Conservation (phyloP, 2,329 filamentous ascomycete genomes). For the Penicillium sclerotiorum region DNA sequence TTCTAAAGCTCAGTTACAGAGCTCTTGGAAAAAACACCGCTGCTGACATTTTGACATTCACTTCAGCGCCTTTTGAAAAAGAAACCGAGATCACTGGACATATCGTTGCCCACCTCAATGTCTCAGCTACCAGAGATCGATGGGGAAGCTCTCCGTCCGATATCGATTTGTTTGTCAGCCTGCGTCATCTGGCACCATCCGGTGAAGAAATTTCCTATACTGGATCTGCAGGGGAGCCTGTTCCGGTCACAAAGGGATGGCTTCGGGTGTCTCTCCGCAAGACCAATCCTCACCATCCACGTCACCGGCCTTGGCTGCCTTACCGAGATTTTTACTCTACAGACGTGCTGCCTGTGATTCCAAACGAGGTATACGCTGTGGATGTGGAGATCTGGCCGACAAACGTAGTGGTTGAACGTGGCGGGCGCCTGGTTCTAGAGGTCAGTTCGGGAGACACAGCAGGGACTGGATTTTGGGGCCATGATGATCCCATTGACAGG, state of each 20-base stretch:
- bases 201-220: slow-evolving; percentile 57
- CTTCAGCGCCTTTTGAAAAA: slow-evolving; percentile 1
- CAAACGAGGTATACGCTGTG: slow-evolving; percentile 50
- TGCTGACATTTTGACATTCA: neutral
- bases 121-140: slow-evolving; percentile 51
- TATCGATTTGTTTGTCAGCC: slow-evolving; percentile 57
- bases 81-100: slow-evolving; percentile 66
- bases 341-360: slow-evolving; percentile 43
- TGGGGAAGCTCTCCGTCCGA: slow-evolving; percentile 44
- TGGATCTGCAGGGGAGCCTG: slow-evolving; percentile 54
- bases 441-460: slow-evolving; percentile 5
- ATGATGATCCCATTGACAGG: slow-evolving; percentile 7
- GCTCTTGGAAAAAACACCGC: neutral
- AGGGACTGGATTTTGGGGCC: neutral
- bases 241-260: slow-evolving; percentile 56
- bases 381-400: slow-evolving; percentile 45
- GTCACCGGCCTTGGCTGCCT: slow-evolving; percentile 49
- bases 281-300: slow-evolving; percentile 43
- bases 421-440: slow-evolving; percentile 15
- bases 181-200: slow-evolving; percentile 50
- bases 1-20: slow-evolving; percentile 1
- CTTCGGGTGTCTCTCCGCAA: slow-evolving; percentile 53
- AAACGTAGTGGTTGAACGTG: slow-evolving; percentile 29
- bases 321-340: slow-evolving; percentile 46
- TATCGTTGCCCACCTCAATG: slow-evolving; percentile 63